These are phyloP conservation scores for Magnusiomyces sp. DNA, from an alignment of 1,139 yeast genomes.

Conservation along the genomic window DNA sequence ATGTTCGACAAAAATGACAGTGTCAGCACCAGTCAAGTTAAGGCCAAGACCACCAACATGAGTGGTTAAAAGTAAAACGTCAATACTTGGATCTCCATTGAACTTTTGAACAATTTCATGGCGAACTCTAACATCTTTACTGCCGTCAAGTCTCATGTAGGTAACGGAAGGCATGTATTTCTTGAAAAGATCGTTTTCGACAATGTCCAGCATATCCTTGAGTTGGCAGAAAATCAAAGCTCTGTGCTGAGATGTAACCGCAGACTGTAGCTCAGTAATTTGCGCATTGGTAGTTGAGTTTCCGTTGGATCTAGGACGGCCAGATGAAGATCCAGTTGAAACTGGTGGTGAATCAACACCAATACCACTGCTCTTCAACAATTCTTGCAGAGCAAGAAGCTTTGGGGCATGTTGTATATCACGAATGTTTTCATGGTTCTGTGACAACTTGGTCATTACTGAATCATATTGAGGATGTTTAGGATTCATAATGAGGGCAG, in stretches of 20 bases:
- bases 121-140: constrained; percentile 86
- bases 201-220: constrained; percentile 96
- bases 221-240: constrained; percentile 93
- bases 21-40: constrained; percentile 96
- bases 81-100: constrained; percentile 95
- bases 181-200: constrained; percentile 77
- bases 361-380: constrained; percentile 89
- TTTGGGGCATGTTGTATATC: constrained; percentile 89
- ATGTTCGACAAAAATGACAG: constrained; percentile 96
- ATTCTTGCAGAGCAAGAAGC: constrained; percentile 68
- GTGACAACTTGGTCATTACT: constrained; percentile 51
- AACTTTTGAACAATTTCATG: constrained; percentile 87
- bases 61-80: constrained; percentile 81
- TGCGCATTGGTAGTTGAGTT: constrained; percentile 21
- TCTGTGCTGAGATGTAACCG: constrained; percentile 89
- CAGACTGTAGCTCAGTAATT: constrained; percentile 44
- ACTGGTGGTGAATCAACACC: constrained; percentile 36
- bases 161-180: constrained; percentile 86
- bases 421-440: constrained; percentile 51
- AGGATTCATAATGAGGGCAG: constrained; percentile 80
- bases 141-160: constrained; percentile 91
- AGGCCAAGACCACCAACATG: constrained; percentile 98
- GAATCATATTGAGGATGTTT: constrained; percentile 76
- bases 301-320: constrained; percentile 13
- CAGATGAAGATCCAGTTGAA: constrained; percentile 18